Base-by-base conservation (phyloP, 2,329 filamentous ascomycete genomes). In the Drechslera avenae region DNA sequence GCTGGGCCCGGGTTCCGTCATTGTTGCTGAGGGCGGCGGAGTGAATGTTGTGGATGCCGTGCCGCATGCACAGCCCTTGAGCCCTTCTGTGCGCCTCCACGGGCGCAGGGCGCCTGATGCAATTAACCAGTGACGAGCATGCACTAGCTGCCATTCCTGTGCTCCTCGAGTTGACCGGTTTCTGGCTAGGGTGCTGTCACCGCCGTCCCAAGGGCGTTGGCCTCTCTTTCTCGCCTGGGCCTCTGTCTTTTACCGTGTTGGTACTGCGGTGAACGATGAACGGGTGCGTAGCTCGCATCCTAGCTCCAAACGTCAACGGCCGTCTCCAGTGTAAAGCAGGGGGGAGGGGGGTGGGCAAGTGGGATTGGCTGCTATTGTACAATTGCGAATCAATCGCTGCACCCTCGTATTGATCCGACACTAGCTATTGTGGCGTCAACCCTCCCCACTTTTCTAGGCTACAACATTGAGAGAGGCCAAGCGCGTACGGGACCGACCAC, bases 131-230 rank as follows among this genome's bases (percentile, higher is more conserved):
- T 54, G 50, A 42, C 43, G 21, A 32, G 52, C 54, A 34, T 17
- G 45, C 46, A 45, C 59, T 59, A 59, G 37, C 40, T 52, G 47
- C 50, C 56, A 54, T 62, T 62, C 53, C 54, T 62, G 56, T 43
- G 36, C 56, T 62, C 37, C 54, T 62, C 39, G 50, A 52, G 54
- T 49, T 62, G 54, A 62, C 59, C 59, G 59, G 59, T 62, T 44
- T 39, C 19, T 42, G 34, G 36, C 44, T 19, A 37, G 39, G 33
- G 45, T 49, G 26, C 39, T 49, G 39, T 46, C 49, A 48, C 39
- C 45, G 45, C 34, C 32, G 39, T 33, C 26, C 8, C 3, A 28
- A 41, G 31, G 19, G 6, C 18, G 21, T 14, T 35, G 17, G 17
- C 21, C 34, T 34, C 47, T 21, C 35, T 31, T 6, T 39, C 10